phyloP scores from a whole-genome alignment of 495 filamentous ascomycete genomes.

The Podospora comata region DNA sequence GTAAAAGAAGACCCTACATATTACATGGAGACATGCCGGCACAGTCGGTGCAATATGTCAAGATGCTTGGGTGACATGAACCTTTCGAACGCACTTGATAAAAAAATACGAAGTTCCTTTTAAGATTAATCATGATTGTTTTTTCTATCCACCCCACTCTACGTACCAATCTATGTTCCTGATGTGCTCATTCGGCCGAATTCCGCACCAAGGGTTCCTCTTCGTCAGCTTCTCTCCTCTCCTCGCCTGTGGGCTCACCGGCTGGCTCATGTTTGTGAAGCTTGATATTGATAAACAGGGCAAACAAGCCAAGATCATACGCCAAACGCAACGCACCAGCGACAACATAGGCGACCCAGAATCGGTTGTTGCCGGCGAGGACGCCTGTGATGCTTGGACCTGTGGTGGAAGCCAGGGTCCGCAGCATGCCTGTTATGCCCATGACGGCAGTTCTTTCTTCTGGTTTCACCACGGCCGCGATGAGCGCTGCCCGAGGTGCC shows the following conservation, averaged over 20 bases:
- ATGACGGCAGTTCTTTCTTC: slow-evolving; percentile 79
- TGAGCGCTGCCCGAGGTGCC: slow-evolving; percentile 75
- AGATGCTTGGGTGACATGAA: background rate
- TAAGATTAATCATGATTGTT: background rate
- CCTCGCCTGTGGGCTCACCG: background rate
- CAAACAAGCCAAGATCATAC: slow-evolving; percentile 72
- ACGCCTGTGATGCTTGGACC: slow-evolving; percentile 73
- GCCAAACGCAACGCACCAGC: slow-evolving; percentile 65
- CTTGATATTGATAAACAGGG: slow-evolving; percentile 59
- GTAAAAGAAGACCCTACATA: background rate
- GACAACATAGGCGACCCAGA: slow-evolving; percentile 72
- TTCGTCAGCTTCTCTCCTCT: background rate
- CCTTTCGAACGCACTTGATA: background rate
- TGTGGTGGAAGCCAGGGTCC: slow-evolving; percentile 59
- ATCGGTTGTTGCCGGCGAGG: slow-evolving; percentile 57
- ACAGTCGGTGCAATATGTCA: background rate
- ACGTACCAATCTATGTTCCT: background rate
- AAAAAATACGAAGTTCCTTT: background rate
- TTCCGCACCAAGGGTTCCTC: background rate
- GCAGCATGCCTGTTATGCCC: slow-evolving; percentile 68
- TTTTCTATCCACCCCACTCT: background rate
- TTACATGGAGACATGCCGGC: background rate
- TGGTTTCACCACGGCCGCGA: slow-evolving; percentile 68
- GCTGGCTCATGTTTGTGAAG: slow-evolving; percentile 39
- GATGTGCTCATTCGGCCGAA: background rate